These are phyloP conservation scores for Fistulina hepatica DNA, from an alignment of 1,284 basidiomycete genomes.

Conservation along the genomic window DNA sequence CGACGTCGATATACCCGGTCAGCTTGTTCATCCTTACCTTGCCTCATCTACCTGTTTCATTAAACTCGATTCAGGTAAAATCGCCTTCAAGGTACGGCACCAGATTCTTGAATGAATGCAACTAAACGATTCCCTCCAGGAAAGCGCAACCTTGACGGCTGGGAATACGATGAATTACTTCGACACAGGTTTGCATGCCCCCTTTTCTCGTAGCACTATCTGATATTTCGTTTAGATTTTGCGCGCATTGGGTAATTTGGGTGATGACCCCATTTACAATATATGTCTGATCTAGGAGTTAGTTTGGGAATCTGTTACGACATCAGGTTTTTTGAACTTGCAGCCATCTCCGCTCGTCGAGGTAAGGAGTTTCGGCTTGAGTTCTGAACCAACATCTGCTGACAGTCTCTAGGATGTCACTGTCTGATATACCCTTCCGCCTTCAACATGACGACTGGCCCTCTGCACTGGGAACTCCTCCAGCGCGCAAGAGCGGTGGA, in stretches of 20 bases:
- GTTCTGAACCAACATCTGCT: constrained; percentile 1
- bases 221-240: constrained; percentile 42
- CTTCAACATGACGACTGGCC: constrained; percentile 89
- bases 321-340: constrained; percentile 89
- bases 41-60: too few species aligned
- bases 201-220: neutral
- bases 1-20: constrained; percentile 97
- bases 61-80: too few species aligned
- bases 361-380: constrained; percentile 32
- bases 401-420: constrained; percentile 55
- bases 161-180: constrained; percentile 75
- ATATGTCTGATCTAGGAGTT: neutral
- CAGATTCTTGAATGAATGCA: neutral
- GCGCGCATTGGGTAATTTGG: constrained; percentile 62
- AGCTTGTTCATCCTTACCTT: too few species aligned
- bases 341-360: constrained; percentile 83
- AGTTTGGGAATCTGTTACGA: constrained; percentile 83
- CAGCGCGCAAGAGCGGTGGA: constrained; percentile 88
- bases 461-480: constrained; percentile 92
- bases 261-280: neutral
- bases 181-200: constrained; percentile 58
- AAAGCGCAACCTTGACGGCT: constrained; percentile 86
- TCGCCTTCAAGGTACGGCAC: constrained; percentile 83
- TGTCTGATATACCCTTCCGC: constrained; percentile 87
- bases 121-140: constrained; percentile 36